Base-by-base conservation (phyloP, 176 grass and related monocot species). In the Leersia perrieri region DNA sequence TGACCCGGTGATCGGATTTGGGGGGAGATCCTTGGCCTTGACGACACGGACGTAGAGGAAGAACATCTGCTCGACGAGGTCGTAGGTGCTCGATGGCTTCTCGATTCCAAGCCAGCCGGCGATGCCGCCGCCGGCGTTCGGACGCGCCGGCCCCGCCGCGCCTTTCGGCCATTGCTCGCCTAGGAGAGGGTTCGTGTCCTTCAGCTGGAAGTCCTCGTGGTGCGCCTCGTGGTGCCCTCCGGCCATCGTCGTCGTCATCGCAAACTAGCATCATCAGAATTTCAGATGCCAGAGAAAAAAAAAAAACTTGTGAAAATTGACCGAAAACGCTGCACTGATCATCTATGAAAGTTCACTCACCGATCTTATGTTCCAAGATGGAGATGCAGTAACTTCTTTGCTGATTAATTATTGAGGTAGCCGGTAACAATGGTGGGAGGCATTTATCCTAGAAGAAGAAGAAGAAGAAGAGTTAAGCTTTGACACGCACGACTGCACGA, bases 21-120 rank as follows among this genome's bases (percentile, higher is more conserved):
- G 90, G 0, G 91, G 86, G 0, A 97, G 92, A 76, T 97, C 91
- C 75, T 89, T 94, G 65, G 92, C 92, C 86, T 98, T 98, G 0
- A 94, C 92, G 1, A 98, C 95, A 72, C 92, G 88, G 57, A 98
- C 92, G 74, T 98, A 98, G 16, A 98, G 90, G 88, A 91, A 98
- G 90, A 89, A 94, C 90, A 91, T 94, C 88, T 98, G 95, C 83
- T 98, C 92, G 31, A 98, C 95, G 14, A 98, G 86, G 83, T 98
- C 95, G 70, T 94, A 98, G 1, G 95, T 98, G 88, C 95, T 94
- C 18, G 92, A 90, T 49, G 91, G 86, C 88, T 98, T 98, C 86
- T 98, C 95, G 20, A 75, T 82, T 74, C 87, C 87, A 2, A 88
- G 88, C 83, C 85, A 85, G 3, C 90, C 85, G 4, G 83, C 85